Conservation (phyloP, 345 rosid species). For the Populus euphratica region DNA sequence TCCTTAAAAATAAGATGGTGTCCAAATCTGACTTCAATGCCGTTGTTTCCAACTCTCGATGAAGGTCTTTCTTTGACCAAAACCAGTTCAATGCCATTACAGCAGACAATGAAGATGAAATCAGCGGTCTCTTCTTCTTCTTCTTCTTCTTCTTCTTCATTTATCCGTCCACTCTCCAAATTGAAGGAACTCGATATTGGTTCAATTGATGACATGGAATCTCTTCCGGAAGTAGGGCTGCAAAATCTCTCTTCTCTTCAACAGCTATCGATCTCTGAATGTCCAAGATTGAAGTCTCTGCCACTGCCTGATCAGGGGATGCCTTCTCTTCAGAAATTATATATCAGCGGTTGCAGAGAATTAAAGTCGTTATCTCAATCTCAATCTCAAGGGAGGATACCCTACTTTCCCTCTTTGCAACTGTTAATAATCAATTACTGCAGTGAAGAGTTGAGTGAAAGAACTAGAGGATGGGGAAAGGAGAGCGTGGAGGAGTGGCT, state of each 20-base stretch:
- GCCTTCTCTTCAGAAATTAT: background rate
- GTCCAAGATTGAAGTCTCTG: background rate
- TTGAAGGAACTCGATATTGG: background rate
- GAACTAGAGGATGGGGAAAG: background rate
- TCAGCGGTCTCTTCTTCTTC: background rate
- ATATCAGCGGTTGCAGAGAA: rapidly evolving
- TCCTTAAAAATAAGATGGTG: background rate
- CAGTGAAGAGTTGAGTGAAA: background rate
- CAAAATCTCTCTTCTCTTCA: conserved; percentile 11
- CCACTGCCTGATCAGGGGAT: background rate
- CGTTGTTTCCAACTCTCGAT: conserved; percentile 10
- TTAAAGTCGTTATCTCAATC: too few species aligned
- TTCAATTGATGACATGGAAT: background rate
- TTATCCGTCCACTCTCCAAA: background rate
- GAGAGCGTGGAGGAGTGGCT: background rate
- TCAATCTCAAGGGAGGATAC: background rate
- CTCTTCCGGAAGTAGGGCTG: background rate
- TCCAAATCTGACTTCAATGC: conserved; percentile 7
- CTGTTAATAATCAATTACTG: background rate
- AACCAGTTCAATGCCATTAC: background rate
- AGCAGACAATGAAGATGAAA: background rate
- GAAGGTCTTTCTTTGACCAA: rapidly evolving
- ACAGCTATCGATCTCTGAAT: background rate
- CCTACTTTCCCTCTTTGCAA: background rate
- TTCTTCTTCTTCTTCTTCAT: conserved; percentile 5